Conservation (phyloP, 345 rosid genomes). For the Camelina sativa region DNA sequence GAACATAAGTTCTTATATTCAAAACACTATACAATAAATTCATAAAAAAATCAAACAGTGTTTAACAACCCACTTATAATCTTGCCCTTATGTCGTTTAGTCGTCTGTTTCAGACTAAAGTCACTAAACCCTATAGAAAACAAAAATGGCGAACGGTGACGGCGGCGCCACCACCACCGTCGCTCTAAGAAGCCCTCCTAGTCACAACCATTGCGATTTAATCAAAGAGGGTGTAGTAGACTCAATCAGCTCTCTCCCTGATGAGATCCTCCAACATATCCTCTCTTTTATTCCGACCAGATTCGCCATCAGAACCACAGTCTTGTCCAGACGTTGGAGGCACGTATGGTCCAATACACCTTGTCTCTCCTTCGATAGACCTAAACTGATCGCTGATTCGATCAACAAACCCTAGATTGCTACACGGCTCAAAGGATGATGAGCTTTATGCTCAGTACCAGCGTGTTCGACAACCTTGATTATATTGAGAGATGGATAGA, state of each 20-base stretch:
- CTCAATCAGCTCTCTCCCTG: slow-evolving; percentile 10
- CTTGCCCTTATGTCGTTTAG: too few species aligned
- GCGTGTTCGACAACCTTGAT: fast-evolving
- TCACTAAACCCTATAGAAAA: too few species aligned
- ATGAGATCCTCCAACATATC: background rate
- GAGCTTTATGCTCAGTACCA: background rate
- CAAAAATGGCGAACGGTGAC: too few species aligned
- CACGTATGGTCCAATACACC: slow-evolving; percentile 26
- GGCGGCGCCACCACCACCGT: too few species aligned
- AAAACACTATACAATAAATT: too few species aligned
- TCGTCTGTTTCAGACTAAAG: too few species aligned
- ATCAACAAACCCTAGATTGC: slow-evolving; percentile 16
- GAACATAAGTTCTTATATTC: too few species aligned
- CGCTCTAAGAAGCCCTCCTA: too few species aligned
- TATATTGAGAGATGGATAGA: slow-evolving; percentile 7
- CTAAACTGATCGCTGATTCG: background rate
- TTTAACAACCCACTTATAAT: too few species aligned
- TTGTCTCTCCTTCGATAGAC: background rate
- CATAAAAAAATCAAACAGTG: too few species aligned
- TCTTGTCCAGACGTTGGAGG: slow-evolving; percentile 38
- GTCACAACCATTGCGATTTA: too few species aligned
- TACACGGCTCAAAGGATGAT: slow-evolving; percentile 21
- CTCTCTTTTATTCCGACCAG: background rate
- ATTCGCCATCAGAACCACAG: slow-evolving; percentile 16
- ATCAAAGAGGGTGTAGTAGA: background rate